A percentile compares a stretch with the other conserved stretches of the same genome.
phyloP scores from a whole-genome alignment of 306 rosid genomes.

The Carpinus fangiana region DNA sequence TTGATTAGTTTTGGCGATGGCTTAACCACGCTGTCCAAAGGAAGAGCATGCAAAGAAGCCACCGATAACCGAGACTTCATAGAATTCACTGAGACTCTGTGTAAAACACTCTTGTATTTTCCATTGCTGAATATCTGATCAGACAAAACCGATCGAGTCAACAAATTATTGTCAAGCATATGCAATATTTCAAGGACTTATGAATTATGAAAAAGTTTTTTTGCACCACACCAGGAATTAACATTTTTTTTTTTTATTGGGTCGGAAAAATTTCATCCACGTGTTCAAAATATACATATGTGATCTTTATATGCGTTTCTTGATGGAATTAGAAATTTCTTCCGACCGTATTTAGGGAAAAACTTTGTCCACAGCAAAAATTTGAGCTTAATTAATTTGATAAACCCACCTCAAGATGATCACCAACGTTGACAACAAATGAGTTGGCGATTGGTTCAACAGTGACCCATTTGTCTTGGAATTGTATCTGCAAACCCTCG shows the following conservation, averaged over 20 bases:
- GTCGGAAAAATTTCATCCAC: no score
- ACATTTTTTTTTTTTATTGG: no score
- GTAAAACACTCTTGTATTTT: conserved; percentile 82
- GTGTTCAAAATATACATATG: no score
- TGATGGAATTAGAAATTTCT: no score
- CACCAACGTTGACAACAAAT: conserved; percentile 84
- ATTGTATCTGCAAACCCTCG: conserved; percentile 73
- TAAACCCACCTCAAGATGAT: conserved; percentile 77
- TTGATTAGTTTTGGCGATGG: conserved; percentile 64
- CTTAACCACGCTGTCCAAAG: conserved; percentile 40
- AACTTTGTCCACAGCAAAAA: background rate
- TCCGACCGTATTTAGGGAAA: no score
- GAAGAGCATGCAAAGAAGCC: conserved; percentile 72
- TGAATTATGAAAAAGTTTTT: no score
- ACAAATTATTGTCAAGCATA: background rate
- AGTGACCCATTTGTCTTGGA: conserved; percentile 68
- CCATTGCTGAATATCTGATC: conserved; percentile 89
- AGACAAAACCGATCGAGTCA: background rate
- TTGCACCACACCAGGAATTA: no score
- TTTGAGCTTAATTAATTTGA: background rate
- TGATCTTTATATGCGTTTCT: no score
- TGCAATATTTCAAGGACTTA: no score
- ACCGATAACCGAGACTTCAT: conserved; percentile 52
- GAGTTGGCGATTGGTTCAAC: conserved; percentile 71
- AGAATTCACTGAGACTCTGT: conserved; percentile 72